Conservation (phyloP, 768 basidiomycete genomes). For the Tulasnella sp. region DNA sequence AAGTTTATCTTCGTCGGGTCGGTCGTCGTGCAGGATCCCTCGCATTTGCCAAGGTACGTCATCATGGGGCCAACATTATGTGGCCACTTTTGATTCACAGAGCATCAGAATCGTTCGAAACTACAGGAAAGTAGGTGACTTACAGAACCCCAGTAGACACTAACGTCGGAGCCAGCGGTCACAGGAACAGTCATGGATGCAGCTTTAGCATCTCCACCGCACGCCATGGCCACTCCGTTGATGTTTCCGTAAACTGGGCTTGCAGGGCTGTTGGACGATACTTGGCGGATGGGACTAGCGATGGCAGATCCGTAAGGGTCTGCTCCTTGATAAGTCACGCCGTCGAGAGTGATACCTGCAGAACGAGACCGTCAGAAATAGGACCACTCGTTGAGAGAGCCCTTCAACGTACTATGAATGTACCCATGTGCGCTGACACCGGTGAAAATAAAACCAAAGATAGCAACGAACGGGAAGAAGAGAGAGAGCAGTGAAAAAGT, state of each 20-base stretch:
- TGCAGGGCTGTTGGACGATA: conserved; percentile 35
- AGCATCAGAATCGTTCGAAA: neutral
- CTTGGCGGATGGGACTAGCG: conserved; percentile 29
- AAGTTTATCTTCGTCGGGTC: conserved; percentile 47
- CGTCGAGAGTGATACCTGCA: conserved; percentile 31
- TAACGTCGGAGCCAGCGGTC: conserved; percentile 36
- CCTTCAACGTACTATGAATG: neutral
- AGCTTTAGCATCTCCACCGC: conserved; percentile 38
- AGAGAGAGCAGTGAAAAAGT: neutral
- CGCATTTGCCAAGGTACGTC: conserved; percentile 61
- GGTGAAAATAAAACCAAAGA: neutral
- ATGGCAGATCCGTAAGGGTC: conserved; percentile 1
- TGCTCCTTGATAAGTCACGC: conserved; percentile 31
- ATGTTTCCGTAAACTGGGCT: conserved; percentile 31
- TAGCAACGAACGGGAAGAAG: neutral
- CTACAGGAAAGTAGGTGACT: neutral
- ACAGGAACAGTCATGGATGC: conserved; percentile 43
- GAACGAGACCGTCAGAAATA: neutral
- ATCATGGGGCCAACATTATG: conserved; percentile 45
- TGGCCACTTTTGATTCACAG: neutral
- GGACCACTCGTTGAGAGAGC: neutral
- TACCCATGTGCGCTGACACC: neutral
- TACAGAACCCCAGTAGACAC: neutral
- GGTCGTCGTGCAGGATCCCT: conserved; percentile 46
- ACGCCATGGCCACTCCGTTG: conserved; percentile 43